Evolutionary conservation across 805 yeast genomes (phyloP).

Genomic region (Candida verbasci): DNA sequence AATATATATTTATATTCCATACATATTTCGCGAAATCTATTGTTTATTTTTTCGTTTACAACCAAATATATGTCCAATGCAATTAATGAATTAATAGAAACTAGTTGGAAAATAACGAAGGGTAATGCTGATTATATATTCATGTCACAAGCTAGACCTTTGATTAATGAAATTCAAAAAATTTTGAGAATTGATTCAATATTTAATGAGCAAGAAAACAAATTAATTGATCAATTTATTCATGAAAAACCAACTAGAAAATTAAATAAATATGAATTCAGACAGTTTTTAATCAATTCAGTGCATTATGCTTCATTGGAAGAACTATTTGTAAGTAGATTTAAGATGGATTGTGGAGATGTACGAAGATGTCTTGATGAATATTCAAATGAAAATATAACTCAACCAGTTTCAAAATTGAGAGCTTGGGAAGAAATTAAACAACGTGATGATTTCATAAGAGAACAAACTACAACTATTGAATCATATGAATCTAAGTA

Average conservation of each 20-base stretch:
- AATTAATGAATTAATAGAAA: slow-evolving; percentile 16
- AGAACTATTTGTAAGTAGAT: slow-evolving; percentile 18
- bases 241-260: slow-evolving; percentile 15
- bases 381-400: background rate
- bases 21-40: background rate
- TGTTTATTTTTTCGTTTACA: background rate
- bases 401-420: slow-evolving; percentile 3
- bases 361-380: slow-evolving; percentile 1
- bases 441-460: slow-evolving; percentile 12
- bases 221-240: slow-evolving; percentile 14
- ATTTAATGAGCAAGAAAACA: slow-evolving; percentile 15
- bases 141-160: slow-evolving; percentile 16
- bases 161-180: slow-evolving; percentile 20
- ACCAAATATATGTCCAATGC: background rate
- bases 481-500: slow-evolving; percentile 9
- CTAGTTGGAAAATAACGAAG: slow-evolving; percentile 16
- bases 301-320: slow-evolving; percentile 17
- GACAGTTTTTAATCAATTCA: slow-evolving; percentile 20
- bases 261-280: slow-evolving; percentile 19
- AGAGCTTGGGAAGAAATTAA: slow-evolving; percentile 2
- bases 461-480: slow-evolving; percentile 11
- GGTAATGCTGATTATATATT: slow-evolving; percentile 17
- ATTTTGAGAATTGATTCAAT: slow-evolving; percentile 13
- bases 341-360: slow-evolving; percentile 12
- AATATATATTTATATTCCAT: too few species aligned